phyloP scores from a whole-genome alignment of 73 alveolate species.

The Stentor roeselii region DNA sequence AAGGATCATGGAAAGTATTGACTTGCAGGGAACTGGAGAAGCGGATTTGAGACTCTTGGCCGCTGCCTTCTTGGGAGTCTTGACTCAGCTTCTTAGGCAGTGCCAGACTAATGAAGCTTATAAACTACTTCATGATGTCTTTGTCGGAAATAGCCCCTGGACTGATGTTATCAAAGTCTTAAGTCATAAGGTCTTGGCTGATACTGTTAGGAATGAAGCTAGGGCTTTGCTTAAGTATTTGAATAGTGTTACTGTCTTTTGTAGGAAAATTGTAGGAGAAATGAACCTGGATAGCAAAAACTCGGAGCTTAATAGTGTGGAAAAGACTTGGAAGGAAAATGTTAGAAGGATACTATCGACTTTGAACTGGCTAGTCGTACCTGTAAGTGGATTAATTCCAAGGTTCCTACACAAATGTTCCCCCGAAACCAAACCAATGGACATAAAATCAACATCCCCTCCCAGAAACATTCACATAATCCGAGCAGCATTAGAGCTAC shows the following conservation, averaged over 20 bases:
- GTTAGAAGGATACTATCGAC: slow-evolving; percentile 36
- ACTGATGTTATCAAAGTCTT: slow-evolving; percentile 50
- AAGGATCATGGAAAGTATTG: slow-evolving; percentile 50
- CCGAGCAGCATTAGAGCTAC: slow-evolving; percentile 30
- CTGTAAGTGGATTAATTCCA: slow-evolving; percentile 51
- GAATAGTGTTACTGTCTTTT: slow-evolving; percentile 18
- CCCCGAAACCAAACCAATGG: slow-evolving; percentile 32
- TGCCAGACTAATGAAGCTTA: slow-evolving; percentile 54
- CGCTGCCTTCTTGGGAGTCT: slow-evolving; percentile 38
- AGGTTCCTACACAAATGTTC: slow-evolving; percentile 38
- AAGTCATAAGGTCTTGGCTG: slow-evolving; percentile 22
- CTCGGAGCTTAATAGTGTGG: slow-evolving; percentile 18
- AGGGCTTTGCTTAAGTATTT: slow-evolving; percentile 11
- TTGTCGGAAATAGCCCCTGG: slow-evolving; percentile 57
- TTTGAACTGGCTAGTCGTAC: slow-evolving; percentile 41
- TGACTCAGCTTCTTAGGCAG: slow-evolving; percentile 37
- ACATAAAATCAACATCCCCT: background rate
- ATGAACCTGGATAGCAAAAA: slow-evolving; percentile 30
- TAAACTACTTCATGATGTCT: slow-evolving; percentile 56
- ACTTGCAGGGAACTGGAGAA: slow-evolving; percentile 27
- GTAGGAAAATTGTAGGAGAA: slow-evolving; percentile 35
- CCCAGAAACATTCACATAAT: slow-evolving; percentile 53
- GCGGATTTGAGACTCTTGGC: slow-evolving; percentile 33
- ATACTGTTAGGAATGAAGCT: slow-evolving; percentile 17
- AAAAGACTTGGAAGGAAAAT: slow-evolving; percentile 50